Evolutionary conservation across 176 grass and related monocot genomes (phyloP), one percentile per base, ranked within the genome.

Genomic region (Phoenix dactylifera): DNA sequence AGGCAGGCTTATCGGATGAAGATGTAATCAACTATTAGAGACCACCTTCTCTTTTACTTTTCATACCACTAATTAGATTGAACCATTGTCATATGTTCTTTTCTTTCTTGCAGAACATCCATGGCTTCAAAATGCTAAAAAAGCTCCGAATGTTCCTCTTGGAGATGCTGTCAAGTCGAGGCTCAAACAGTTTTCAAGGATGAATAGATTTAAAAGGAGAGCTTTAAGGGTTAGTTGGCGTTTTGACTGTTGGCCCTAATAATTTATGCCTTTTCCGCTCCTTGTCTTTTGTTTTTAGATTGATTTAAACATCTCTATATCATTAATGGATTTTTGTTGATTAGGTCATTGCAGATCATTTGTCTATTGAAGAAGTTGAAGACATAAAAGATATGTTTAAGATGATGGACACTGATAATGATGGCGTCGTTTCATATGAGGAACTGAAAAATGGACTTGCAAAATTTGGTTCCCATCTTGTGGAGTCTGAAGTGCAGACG

Each of bases 251-350:
- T 44, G 10, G 32, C 35, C 2, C 35, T 14, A 12, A 12, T 44
- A 44, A 3, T 1, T 7, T 14, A 44, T 44, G 7, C 35, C 35
- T 44, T 44, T 12, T 44, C 35, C 10, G 12, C 35, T 9, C 32
- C 32, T 12, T 44, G 10, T 44, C 12, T 9, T 12, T 20, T 51
- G 15, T 26, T 62, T 24, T 54, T 28, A 80, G 55, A 20, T 77
- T 19, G 28, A 17, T 32, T 28, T 49, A 73, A 60, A 4, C 18
- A 78, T 71, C 24, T 49, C 57, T n/a, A 7, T 20, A 62, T 78
- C 23, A 57, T n/a, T 75, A 30, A 74, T 53, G 22, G 49, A 77
- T 52, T 19, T 78, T 18, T 22, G 17, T 17, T 59, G 16, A 24
- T 26, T 16, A 28, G 57, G 57, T 59, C 24, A 26, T 59, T 24